These are phyloP conservation scores for Verticillium zaregamsianum DNA, from an alignment of 2,329 filamentous ascomycete species.

Conservation along the genomic window DNA sequence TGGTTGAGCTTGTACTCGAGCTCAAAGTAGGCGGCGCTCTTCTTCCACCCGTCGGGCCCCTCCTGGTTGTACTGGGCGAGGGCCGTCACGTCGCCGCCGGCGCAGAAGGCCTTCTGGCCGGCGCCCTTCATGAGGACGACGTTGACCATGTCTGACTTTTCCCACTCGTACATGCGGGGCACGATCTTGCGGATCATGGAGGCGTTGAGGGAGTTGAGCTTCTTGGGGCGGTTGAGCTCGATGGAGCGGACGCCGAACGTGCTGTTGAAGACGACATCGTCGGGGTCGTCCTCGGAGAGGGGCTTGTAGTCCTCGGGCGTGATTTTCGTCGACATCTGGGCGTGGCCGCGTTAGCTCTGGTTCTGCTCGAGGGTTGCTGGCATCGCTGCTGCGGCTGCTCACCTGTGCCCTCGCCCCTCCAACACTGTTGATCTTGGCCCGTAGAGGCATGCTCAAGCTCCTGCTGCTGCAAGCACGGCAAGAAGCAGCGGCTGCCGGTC, in stretches of 20 bases:
- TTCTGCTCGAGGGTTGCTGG: not conserved
- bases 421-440: conserved; percentile 63
- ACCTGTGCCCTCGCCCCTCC: conserved; percentile 13
- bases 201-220: conserved; percentile 86
- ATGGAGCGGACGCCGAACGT: conserved; percentile 87
- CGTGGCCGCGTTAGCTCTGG: not conserved
- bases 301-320: conserved; percentile 41
- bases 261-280: conserved; percentile 91
- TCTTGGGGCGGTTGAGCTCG: conserved; percentile 88
- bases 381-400: not conserved
- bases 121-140: conserved; percentile 88
- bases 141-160: conserved; percentile 90
- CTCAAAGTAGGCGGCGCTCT: conserved; percentile 81
- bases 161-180: conserved; percentile 86
- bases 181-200: conserved; percentile 96
- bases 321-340: conserved; percentile 31
- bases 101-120: conserved; percentile 82
- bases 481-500: conserved; percentile 30
- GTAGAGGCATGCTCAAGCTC: conserved; percentile 67
- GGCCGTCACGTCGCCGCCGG: conserved; percentile 82
- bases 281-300: conserved; percentile 65
- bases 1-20: conserved; percentile 97
- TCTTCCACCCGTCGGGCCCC: conserved; percentile 64
- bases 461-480: conserved; percentile 34
- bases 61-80: conserved; percentile 71